Evolutionary conservation across 2,329 filamentous ascomycete species (phyloP).

Genomic region (Pestalotiopsis sp.): DNA sequence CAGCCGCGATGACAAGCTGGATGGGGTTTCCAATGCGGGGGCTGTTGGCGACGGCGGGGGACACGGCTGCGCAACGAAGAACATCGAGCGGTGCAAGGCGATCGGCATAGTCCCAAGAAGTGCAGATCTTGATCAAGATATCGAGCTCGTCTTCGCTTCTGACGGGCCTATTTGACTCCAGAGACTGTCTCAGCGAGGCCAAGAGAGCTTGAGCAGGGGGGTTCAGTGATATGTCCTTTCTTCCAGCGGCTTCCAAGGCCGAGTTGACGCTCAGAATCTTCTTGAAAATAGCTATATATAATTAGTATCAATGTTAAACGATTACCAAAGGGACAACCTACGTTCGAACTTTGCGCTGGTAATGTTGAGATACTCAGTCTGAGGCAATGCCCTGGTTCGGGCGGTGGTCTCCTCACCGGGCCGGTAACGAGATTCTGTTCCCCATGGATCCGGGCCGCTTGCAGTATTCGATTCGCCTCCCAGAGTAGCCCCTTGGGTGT

Average conservation of each 20-base stretch:
- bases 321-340: conserved; percentile 27
- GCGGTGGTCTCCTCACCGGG: conserved; percentile 63
- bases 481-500: conserved; percentile 85
- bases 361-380: conserved; percentile 78
- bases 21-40: conserved; percentile 62
- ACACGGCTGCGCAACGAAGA: conserved; percentile 77
- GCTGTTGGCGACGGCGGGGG: conserved; percentile 66
- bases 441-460: conserved; percentile 71
- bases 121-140: conserved; percentile 71
- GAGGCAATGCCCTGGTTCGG: conserved; percentile 68
- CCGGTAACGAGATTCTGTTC: conserved; percentile 76
- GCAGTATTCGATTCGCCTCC: conserved; percentile 56
- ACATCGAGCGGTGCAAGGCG: conserved; percentile 86
- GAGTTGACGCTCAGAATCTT: conserved; percentile 78
- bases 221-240: conserved; percentile 75
- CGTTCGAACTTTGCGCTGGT: conserved; percentile 70
- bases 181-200: conserved; percentile 58
- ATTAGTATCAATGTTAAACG: conserved; percentile 34
- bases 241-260: conserved; percentile 68
- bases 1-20: conserved; percentile 45
- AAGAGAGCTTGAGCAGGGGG: conserved; percentile 70
- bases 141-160: conserved; percentile 57
- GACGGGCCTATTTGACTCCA: conserved; percentile 61
- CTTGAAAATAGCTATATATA: conserved; percentile 73
- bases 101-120: conserved; percentile 78